Base-by-base conservation (phyloP, 169 alveolate species). In the Ichthyophthirius multifiliis region DNA sequence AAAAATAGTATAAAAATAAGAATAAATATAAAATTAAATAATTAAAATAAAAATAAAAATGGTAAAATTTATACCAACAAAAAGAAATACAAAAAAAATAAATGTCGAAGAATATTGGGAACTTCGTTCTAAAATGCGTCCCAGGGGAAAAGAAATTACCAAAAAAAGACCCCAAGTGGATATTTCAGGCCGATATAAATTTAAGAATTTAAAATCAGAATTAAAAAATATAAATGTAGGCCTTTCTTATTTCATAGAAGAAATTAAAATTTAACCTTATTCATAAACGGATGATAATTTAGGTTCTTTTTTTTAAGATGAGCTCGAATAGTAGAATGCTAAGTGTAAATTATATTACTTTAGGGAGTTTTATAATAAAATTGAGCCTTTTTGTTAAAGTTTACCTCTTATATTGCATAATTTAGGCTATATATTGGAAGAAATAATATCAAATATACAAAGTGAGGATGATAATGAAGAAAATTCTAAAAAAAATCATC, bases 271-370 rank as follows among this genome's bases (percentile, higher is more conserved):
- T 12, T 7, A 55, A 6, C 71, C 71, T 55, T 55, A 55, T 27
- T 27, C 43, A 27, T 55, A 55, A 55, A 55, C 71, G 23, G 71
- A 55, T 20, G 71, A 55, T 55, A 55, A 55, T 55, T 55, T 55
- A 55, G 71, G 71, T 20, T 55, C 71, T 10, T 55, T 27, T 39
- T 55, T 55, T 55, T 55, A 27, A 39, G 71, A 55, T 55, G 71
- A 55, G 16, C 39, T 55, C 13, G 71, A 55, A 27, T 23, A 15
- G 12, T 55, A 55, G 4, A 16, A 55, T 55, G 71, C 71, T 39
- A 55, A 27, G 39, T 55, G 71, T 23, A 55, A 55, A n/a, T 27
- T 23, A 55, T 4, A n/a, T 18, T 23, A 55, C 31, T 55, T 27
- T 23, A 55, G 31, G 18, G 31, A 27, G 31, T 55, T 55, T 39